Evolutionary conservation across 2,329 filamentous ascomycete genomes (phyloP).

Genomic region (Pestalotiopsis fici): DNA sequence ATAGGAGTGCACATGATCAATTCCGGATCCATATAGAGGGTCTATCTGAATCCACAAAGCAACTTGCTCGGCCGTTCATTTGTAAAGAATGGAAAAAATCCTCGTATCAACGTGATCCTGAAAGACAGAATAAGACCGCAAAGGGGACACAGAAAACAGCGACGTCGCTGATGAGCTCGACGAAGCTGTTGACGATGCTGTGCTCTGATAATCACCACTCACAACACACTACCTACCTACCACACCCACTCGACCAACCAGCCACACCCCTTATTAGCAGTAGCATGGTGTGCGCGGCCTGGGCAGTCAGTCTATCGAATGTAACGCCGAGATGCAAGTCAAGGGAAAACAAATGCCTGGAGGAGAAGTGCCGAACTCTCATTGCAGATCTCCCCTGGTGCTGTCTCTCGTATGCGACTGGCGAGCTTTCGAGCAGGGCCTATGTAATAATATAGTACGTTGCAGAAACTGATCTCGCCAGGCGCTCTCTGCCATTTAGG

Average conservation of each 20-base stretch:
- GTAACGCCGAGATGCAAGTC: constrained; percentile 8
- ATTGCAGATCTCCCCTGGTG: constrained; percentile 15
- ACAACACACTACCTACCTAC: neutral
- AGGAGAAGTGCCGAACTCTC: constrained; percentile 9
- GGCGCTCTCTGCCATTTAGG: neutral
- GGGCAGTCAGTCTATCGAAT: neutral
- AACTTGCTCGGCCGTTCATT: neutral
- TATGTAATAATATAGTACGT: neutral
- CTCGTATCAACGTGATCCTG: neutral
- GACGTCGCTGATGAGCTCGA: neutral
- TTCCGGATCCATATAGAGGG: neutral
- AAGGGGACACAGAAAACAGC: neutral
- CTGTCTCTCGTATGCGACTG: neutral
- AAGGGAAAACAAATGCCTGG: constrained; percentile 1
- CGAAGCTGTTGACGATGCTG: neutral
- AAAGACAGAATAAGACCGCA: neutral
- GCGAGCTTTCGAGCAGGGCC: neutral
- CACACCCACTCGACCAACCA: neutral
- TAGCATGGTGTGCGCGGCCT: neutral
- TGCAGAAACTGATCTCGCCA: neutral
- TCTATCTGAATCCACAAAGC: neutral
- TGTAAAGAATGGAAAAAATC: neutral
- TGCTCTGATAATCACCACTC: neutral
- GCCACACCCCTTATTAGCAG: neutral
- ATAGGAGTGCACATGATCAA: constrained; percentile 8